Conservation (phyloP, 495 filamentous ascomycete genomes). For the Aspergillus kassunensis region DNA sequence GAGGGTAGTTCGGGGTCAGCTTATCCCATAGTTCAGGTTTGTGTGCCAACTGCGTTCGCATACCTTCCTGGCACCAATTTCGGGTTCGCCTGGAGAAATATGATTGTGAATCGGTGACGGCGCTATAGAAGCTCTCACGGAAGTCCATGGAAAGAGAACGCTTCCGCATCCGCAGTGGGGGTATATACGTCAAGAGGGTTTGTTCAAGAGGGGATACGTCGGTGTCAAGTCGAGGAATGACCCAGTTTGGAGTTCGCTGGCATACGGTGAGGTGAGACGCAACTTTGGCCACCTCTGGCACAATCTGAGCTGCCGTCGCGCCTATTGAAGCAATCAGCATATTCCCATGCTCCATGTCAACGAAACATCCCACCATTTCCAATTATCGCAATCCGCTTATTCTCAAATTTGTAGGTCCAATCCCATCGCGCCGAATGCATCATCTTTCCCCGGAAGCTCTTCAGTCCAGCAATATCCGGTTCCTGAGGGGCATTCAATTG, state of each 20-base stretch:
- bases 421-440: slow-evolving; percentile 58
- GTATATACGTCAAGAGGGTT: slow-evolving; percentile 37
- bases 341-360: neutral
- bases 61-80: slow-evolving; percentile 18
- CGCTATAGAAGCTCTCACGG: slow-evolving; percentile 40
- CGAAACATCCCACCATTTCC: slow-evolving; percentile 43
- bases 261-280: slow-evolving; percentile 58
- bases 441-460: slow-evolving; percentile 49
- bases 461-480: slow-evolving; percentile 56
- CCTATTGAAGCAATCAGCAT: slow-evolving; percentile 37
- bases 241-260: slow-evolving; percentile 67
- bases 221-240: slow-evolving; percentile 46
- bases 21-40: slow-evolving; percentile 46
- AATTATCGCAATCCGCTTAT: slow-evolving; percentile 51
- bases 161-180: slow-evolving; percentile 43
- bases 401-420: slow-evolving; percentile 39
- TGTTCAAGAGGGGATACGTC: slow-evolving; percentile 36
- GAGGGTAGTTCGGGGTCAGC: slow-evolving; percentile 47
- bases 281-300: slow-evolving; percentile 57
- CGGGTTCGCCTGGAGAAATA: slow-evolving; percentile 30
- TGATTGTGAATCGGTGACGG: slow-evolving; percentile 34
- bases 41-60: slow-evolving; percentile 35
- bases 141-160: slow-evolving; percentile 46
- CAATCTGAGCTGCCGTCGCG: slow-evolving; percentile 68
- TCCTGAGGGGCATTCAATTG: slow-evolving; percentile 57